Evolutionary conservation across 2,329 filamentous ascomycete species (phyloP).

Genomic region (Ceratocystis eucalypticola): DNA sequence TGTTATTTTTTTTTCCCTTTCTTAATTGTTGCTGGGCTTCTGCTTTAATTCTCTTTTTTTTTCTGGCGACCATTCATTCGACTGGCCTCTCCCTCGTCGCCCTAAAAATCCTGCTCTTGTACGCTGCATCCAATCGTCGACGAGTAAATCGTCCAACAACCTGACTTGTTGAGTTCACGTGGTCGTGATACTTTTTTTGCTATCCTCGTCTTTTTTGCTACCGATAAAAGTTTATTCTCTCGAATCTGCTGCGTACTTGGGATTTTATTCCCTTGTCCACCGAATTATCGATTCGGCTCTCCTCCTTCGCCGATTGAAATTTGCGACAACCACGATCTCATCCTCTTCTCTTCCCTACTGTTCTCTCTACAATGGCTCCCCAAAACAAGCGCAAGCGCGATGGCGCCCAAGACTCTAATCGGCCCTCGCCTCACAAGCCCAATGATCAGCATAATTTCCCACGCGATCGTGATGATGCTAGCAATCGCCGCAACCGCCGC

Average conservation of each 20-base stretch:
- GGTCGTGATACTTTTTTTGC: background rate
- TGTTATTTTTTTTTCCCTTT: background rate
- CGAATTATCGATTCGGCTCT: background rate
- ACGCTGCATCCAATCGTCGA: background rate
- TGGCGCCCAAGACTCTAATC: conserved; percentile 33
- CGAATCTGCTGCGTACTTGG: background rate
- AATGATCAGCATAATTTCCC: conserved; percentile 42
- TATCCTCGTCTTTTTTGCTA: background rate
- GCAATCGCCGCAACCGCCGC: conserved; percentile 32
- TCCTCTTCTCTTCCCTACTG: conserved; percentile 17
- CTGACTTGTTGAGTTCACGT: too few species aligned
- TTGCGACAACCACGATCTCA: background rate
- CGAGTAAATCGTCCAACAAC: too few species aligned
- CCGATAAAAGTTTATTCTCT: background rate
- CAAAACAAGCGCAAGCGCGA: conserved; percentile 46
- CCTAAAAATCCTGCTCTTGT: too few species aligned
- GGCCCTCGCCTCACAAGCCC: conserved; percentile 51
- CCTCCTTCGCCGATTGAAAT: background rate
- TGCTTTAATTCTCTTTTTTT: conserved; percentile 1
- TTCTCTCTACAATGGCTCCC: conserved; percentile 36
- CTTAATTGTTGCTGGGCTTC: conserved; percentile 3
- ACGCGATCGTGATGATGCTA: conserved; percentile 39
- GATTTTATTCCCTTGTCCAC: background rate
- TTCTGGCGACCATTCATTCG: background rate
- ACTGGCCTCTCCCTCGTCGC: background rate